A percentile compares a stretch with the other conserved stretches of the same genome.
phyloP scores from a whole-genome alignment of 2,329 filamentous ascomycete species.

The Calonectria montana region DNA sequence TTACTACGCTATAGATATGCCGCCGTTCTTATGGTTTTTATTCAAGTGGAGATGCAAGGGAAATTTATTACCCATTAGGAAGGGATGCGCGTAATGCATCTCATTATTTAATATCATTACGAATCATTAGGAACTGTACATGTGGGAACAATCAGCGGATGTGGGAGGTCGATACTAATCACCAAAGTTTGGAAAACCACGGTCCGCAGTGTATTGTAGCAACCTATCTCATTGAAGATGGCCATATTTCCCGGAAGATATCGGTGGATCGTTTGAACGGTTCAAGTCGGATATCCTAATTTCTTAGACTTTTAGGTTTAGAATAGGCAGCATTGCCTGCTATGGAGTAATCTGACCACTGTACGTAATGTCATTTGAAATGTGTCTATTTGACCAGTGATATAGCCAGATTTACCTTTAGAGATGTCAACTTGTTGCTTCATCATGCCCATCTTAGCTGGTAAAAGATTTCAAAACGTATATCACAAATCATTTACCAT shows the following conservation, averaged over 20 bases:
- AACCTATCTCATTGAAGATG: neutral
- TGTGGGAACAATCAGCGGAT: neutral
- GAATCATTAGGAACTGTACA: neutral
- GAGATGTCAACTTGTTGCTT: too few species aligned
- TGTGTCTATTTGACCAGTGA: too few species aligned
- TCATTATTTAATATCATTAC: neutral
- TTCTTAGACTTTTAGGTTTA: neutral
- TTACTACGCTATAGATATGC: constrained; percentile 20
- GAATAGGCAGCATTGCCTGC: neutral
- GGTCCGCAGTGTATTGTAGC: neutral
- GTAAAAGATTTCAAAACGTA: too few species aligned
- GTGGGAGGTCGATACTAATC: neutral
- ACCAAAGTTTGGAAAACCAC: neutral
- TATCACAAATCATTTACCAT: too few species aligned
- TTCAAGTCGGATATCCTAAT: neutral
- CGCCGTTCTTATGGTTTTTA: constrained; percentile 25
- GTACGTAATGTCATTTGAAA: neutral
- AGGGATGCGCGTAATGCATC: neutral
- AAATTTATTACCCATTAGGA: neutral
- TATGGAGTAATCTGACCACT: neutral
- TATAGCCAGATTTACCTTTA: too few species aligned
- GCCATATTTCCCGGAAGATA: neutral
- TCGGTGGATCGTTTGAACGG: neutral
- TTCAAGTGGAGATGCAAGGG: neutral
- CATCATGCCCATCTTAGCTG: too few species aligned